A percentile compares a stretch with the other conserved stretches of the same genome.
These are phyloP conservation scores for Apium graveolens DNA, from an alignment of 129 eudicot genomes.

Conservation along the genomic window DNA sequence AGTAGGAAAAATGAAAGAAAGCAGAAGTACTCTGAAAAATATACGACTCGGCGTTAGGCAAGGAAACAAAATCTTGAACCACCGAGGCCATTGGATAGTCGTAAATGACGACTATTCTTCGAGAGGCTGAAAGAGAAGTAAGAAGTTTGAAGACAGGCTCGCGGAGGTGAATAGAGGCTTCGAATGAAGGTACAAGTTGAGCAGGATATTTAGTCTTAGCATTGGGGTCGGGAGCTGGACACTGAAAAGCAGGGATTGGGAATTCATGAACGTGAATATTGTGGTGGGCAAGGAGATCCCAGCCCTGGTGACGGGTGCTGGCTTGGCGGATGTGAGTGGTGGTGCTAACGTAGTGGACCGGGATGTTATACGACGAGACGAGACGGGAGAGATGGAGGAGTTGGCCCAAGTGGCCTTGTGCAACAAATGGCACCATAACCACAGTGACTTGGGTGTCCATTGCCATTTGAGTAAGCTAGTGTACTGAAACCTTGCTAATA, in stretches of 20 bases:
- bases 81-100: neutral
- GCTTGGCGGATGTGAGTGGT: conserved; percentile 2
- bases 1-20: neutral
- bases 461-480: neutral
- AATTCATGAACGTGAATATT: neutral
- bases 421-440: neutral
- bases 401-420: neutral
- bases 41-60: neutral
- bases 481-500: neutral
- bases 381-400: conserved; percentile 1
- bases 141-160: neutral
- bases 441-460: neutral
- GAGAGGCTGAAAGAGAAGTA: neutral
- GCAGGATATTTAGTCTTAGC: neutral
- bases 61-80: neutral
- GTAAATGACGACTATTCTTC: neutral
- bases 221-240: neutral
- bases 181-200: neutral
- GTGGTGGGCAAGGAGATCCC: neutral
- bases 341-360: neutral
- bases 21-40: neutral
- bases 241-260: neutral
- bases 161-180: neutral
- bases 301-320: neutral
- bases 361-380: neutral